Percentiles rank a stretch among this genome's conserved stretches.
phyloP scores from a whole-genome alignment of 331 rosid genomes.

The Prunus yedoensis region DNA sequence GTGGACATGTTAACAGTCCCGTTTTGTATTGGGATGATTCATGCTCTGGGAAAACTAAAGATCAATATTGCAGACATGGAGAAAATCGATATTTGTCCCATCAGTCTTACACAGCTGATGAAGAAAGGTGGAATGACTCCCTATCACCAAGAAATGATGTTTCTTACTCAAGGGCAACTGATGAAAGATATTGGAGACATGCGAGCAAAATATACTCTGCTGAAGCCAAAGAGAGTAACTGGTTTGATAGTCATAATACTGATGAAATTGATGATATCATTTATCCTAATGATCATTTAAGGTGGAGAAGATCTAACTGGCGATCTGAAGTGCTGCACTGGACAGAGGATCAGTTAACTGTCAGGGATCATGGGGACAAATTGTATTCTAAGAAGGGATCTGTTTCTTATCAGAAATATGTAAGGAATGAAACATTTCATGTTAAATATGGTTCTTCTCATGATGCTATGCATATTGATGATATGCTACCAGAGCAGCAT shows the following conservation, averaged over 20 bases:
- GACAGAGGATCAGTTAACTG: conserved; percentile 38
- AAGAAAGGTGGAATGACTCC: conserved; percentile 9
- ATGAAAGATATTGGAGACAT: conserved; percentile 25
- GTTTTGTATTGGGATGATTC: conserved; percentile 32
- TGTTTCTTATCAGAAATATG: conserved; percentile 18
- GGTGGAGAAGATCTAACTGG: conserved; percentile 28
- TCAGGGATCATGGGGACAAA: conserved; percentile 33
- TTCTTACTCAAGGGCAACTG: conserved; percentile 30
- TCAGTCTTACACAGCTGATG: conserved; percentile 23
- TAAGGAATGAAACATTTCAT: conserved; percentile 17
- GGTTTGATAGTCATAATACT: conserved; percentile 33
- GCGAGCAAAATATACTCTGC: conserved; percentile 25
- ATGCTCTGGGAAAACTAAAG: conserved; percentile 36
- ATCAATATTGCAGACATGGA: conserved; percentile 30
- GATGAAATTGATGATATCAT: conserved; percentile 37
- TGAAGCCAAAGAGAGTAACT: conserved; percentile 27
- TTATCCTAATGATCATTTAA: conserved; percentile 31
- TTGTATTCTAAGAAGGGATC: conserved; percentile 23
- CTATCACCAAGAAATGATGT: conserved; percentile 31
- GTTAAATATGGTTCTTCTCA: conserved; percentile 28
- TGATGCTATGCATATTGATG: conserved; percentile 35
- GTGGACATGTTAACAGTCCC: conserved; percentile 27
- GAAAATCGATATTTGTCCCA: conserved; percentile 18
- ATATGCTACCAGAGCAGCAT: conserved; percentile 33
- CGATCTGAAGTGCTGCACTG: conserved; percentile 42